Percentiles rank a stretch among this genome's conserved stretches.
phyloP scores from a whole-genome alignment of 306 rosid species.

The Quillaja saponaria region DNA sequence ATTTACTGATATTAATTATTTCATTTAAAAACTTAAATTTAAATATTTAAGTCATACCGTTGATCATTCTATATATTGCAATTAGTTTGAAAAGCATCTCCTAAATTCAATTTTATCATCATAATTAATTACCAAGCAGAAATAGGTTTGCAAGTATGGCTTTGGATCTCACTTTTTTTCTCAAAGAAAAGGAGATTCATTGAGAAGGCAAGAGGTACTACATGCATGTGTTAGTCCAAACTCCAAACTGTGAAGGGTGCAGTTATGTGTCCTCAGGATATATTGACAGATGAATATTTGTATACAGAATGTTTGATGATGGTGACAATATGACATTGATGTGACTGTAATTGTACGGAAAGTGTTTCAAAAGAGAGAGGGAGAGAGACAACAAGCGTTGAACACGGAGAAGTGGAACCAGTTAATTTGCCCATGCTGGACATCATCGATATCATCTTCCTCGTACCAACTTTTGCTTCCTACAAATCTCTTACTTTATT shows the following conservation, averaged over 20 bases:
- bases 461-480: constrained; percentile 24
- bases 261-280: not conserved
- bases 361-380: not conserved
- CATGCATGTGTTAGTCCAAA: not conserved
- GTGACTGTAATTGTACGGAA: constrained; percentile 16
- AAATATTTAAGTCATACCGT: no score
- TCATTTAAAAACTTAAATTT: no score
- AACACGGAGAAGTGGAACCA: constrained; percentile 45
- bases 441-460: constrained; percentile 17
- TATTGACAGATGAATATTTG: not conserved
- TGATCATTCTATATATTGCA: no score
- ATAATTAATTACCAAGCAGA: not conserved
- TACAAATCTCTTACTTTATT: not conserved
- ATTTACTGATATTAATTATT: not conserved
- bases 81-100: no score
- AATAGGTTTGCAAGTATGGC: not conserved
- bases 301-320: not conserved
- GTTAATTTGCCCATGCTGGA: constrained; percentile 3
- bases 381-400: constrained; percentile 5
- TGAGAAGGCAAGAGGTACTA: not conserved
- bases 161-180: no score
- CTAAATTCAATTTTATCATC: no score
- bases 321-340: constrained; percentile 21
- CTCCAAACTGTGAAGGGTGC: not conserved
- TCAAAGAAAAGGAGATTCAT: no score